Conservation (phyloP, 1,284 basidiomycete species). For the Rhodotorula sp. region DNA sequence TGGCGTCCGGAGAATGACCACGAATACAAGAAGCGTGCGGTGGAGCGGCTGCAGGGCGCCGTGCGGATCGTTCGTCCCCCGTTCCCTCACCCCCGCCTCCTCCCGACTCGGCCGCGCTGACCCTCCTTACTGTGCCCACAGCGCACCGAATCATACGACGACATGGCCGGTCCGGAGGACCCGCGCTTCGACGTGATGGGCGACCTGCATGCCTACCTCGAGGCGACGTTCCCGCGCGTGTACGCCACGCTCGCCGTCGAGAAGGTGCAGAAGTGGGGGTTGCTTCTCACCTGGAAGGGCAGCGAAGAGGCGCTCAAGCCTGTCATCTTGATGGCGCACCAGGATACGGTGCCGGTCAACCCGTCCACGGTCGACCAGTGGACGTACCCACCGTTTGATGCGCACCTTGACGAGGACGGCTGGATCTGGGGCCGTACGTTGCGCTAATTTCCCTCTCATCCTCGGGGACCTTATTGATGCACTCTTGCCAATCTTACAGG, state of each 20-base stretch:
- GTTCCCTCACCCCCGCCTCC: background rate
- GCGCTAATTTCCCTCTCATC: slow-evolving; percentile 1
- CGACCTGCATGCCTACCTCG: slow-evolving; percentile 52
- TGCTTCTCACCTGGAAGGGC: slow-evolving; percentile 56
- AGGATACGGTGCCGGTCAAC: slow-evolving; percentile 54
- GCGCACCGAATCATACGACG: slow-evolving; percentile 54
- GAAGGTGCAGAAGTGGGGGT: slow-evolving; percentile 53
- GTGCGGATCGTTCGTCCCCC: slow-evolving; percentile 27
- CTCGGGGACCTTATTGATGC: no score
- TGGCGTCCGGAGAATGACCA: slow-evolving; percentile 33
- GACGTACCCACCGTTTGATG: slow-evolving; percentile 58
- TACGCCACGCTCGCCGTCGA: slow-evolving; percentile 51
- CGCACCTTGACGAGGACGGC: slow-evolving; percentile 53
- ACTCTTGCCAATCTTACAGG: slow-evolving; percentile 40
- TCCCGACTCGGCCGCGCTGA: background rate
- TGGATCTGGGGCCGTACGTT: slow-evolving; percentile 56
- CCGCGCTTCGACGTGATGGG: slow-evolving; percentile 51
- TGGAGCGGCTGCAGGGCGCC: slow-evolving; percentile 28
- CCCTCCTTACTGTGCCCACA: background rate
- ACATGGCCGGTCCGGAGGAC: slow-evolving; percentile 50
- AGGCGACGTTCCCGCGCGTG: slow-evolving; percentile 51
- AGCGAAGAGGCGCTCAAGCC: slow-evolving; percentile 50
- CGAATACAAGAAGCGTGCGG: slow-evolving; percentile 20
- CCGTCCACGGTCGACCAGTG: slow-evolving; percentile 56
- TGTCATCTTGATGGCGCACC: slow-evolving; percentile 56